Base-by-base conservation (phyloP, 2,329 filamentous ascomycete species). In the Hymenotorrendiella dingleyae region DNA sequence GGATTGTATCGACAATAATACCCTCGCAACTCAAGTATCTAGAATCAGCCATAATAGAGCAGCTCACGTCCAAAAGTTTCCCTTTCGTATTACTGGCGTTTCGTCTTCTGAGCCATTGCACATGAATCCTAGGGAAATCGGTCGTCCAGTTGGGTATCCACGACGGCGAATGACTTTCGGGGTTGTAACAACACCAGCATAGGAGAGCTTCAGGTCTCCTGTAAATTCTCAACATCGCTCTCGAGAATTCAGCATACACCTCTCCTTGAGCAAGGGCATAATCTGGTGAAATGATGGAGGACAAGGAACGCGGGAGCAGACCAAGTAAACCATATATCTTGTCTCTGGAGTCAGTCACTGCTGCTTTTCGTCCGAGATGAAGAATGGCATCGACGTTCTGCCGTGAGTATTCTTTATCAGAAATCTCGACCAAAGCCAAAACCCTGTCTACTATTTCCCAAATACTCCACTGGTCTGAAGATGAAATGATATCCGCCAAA, bases 311-410 rank as follows among this genome's bases (percentile, higher is more conserved):
- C 3, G 45, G 41, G 10, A 47, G 27, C 4, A 47, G 11, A 16
- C 52, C 54, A 21, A 53, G 49, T 27, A 57, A 48, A 3, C 55
- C 53, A 36, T 58, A 58, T 4, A 55, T 27, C 32, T 52, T 55
- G 23, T 58, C 55, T 12, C 49, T 34, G 1, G 51, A 21, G 19
- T 58, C 55, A 4, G 46, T 45, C 10, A 47, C 52, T 11, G 26
- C 30, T 3, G 45, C 45, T 20, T 40, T 47, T 19, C 41, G 30
- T 6, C 45, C 37, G 8, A 47, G 40, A 40, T 47, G 36, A 2
- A 47, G 28, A n/a, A 43, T 26, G 4, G 10, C 19, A 17, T 40
- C 35, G 6, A 42, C 6, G n/a, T 27, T 20, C 19, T 19, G 6
- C 30, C 12, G 12, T 11, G 26, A 17, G 17, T 21, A 10, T 6